These are phyloP conservation scores for Ceratocystis alfenasii DNA, from an alignment of 2,329 filamentous ascomycete genomes.

Conservation along the genomic window DNA sequence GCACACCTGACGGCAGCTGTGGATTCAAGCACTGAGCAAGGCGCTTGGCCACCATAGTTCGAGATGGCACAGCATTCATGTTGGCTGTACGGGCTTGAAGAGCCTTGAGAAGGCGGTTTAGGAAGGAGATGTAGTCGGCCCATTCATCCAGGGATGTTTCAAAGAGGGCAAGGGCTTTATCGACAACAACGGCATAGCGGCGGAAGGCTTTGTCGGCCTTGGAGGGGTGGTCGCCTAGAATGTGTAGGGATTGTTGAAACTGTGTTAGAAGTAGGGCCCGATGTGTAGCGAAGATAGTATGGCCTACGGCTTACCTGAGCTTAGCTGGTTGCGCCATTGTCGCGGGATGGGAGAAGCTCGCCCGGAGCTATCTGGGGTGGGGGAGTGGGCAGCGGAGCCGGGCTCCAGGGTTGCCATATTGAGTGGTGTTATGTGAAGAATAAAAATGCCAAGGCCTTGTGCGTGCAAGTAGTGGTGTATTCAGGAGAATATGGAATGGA, in stretches of 20 bases:
- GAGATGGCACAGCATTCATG: conserved; percentile 64
- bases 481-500: neutral
- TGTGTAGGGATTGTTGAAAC: neutral
- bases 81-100: conserved; percentile 73
- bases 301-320: conserved; percentile 50
- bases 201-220: conserved; percentile 60
- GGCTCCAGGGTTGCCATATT: conserved; percentile 19
- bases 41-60: conserved; percentile 72
- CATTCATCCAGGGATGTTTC: conserved; percentile 93
- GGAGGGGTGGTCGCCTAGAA: conserved; percentile 39
- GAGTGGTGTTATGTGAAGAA: neutral
- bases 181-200: conserved; percentile 79
- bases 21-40: conserved; percentile 93
- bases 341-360: conserved; percentile 63
- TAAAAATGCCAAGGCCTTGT: neutral
- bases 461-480: neutral
- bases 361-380: conserved; percentile 74
- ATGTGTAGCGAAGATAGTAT: conserved; percentile 15
- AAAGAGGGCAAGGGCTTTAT: conserved; percentile 77
- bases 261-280: neutral
- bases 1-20: conserved; percentile 83
- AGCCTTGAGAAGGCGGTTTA: conserved; percentile 82
- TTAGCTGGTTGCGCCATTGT: conserved; percentile 65
- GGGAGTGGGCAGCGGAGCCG: conserved; percentile 39
- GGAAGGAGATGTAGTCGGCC: conserved; percentile 97